These are phyloP conservation scores for Hypoxylon lienhwacheense DNA, from an alignment of 495 filamentous ascomycete genomes.

Conservation along the genomic window DNA sequence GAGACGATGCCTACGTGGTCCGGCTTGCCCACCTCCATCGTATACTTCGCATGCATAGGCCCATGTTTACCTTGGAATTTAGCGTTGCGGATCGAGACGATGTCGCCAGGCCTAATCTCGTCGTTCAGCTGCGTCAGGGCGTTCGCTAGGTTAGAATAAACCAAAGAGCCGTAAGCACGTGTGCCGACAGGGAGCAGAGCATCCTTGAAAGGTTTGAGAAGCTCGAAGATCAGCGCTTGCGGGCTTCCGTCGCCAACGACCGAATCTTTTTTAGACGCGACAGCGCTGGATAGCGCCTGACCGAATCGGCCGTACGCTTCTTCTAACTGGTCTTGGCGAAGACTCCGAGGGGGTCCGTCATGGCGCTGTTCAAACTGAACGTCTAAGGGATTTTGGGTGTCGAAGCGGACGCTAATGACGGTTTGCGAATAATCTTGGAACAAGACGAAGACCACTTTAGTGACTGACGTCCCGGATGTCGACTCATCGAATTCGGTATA, in stretches of 20 bases:
- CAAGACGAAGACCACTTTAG: constrained; percentile 79
- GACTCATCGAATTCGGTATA: constrained; percentile 83
- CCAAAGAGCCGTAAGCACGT: constrained; percentile 85
- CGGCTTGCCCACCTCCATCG: constrained; percentile 81
- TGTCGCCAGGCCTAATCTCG: constrained; percentile 92
- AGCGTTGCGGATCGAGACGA: constrained; percentile 90
- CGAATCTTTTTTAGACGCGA: constrained; percentile 68
- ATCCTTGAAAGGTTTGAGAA: constrained; percentile 70
- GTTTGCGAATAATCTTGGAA: constrained; percentile 97
- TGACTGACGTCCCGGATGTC: constrained; percentile 62
- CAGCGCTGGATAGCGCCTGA: constrained; percentile 67
- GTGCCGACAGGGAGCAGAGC: constrained; percentile 81
- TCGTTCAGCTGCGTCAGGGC: constrained; percentile 86
- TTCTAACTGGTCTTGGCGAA: constrained; percentile 94
- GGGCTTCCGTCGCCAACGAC: constrained; percentile 84
- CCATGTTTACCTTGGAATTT: constrained; percentile 96
- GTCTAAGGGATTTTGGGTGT: constrained; percentile 70
- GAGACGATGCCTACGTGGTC: constrained; percentile 96
- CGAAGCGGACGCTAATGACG: constrained; percentile 77
- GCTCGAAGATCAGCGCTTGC: constrained; percentile 71
- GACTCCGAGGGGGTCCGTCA: constrained; percentile 75
- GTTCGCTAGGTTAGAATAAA: constrained; percentile 94
- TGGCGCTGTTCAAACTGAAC: constrained; percentile 82
- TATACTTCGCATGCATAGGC: constrained; percentile 92
- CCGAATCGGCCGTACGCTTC: constrained; percentile 77